Conservation (phyloP, 2,329 filamentous ascomycete genomes). For the Fusarium devonianum region DNA sequence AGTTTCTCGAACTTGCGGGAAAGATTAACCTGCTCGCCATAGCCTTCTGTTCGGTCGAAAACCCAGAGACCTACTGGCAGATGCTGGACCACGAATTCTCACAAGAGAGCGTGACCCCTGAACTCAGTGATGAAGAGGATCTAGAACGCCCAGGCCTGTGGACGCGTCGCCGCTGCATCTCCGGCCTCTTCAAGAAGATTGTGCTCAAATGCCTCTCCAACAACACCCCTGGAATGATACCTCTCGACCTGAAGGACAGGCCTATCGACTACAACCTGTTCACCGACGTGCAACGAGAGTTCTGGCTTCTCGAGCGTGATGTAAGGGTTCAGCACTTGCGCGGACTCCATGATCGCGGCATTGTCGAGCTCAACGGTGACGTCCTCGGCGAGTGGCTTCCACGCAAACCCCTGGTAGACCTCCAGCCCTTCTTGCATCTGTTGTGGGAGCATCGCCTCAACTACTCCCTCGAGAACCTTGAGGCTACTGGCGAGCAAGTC, state of each 20-base stretch:
- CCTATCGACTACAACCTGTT: not conserved
- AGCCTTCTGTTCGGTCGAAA: not conserved
- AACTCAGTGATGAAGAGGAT: not conserved
- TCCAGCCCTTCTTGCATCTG: not conserved
- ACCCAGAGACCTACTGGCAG: not conserved
- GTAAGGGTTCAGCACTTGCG: not conserved
- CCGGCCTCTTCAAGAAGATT: not conserved
- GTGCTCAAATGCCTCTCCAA: not conserved
- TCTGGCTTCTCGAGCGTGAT: not conserved
- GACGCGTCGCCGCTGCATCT: not conserved
- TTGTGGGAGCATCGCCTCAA: not conserved
- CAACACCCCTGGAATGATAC: not conserved
- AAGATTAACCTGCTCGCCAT: slow-evolving; percentile 3
- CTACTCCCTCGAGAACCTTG: not conserved
- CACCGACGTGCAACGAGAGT: not conserved
- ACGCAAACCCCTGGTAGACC: not conserved
- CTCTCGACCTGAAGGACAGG: not conserved
- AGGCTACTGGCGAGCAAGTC: too few species aligned
- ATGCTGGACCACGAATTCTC: not conserved
- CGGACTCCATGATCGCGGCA: not conserved
- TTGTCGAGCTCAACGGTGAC: not conserved
- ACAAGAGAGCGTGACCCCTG: too few species aligned
- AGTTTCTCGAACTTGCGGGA: slow-evolving; percentile 17
- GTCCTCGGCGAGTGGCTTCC: not conserved
- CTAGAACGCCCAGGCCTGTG: not conserved